A percentile compares a stretch with the other conserved stretches of the same genome.
Evolutionary conservation across 306 rosid genomes (phyloP).

Genomic region (Casuarina equisetifolia): DNA sequence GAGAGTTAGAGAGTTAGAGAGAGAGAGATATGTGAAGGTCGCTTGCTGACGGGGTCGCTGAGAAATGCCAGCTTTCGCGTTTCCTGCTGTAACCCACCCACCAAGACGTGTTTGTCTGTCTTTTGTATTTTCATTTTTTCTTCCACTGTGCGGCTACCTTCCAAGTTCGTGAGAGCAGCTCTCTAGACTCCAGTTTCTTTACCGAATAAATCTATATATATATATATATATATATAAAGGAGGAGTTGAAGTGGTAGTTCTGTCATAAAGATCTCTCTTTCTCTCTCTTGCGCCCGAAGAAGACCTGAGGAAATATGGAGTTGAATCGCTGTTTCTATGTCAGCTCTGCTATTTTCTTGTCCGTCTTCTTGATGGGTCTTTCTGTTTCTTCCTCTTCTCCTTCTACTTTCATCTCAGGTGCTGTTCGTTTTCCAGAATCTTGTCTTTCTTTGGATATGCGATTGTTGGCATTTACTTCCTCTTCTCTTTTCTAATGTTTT

Average conservation of each 20-base stretch:
- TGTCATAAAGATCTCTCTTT: not conserved
- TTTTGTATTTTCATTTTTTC: too few relatives aligned
- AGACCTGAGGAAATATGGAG: conserved; percentile 37
- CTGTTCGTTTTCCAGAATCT: not conserved
- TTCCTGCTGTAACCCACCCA: conserved; percentile 30
- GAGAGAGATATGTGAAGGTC: too few relatives aligned
- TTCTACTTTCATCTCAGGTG: conserved; percentile 61
- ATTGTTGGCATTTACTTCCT: not conserved
- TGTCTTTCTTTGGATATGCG: not conserved
- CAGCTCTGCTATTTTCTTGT: conserved; percentile 35
- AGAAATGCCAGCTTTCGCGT: conserved; percentile 20
- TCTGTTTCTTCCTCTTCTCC: conserved; percentile 50
- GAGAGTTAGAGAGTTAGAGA: too few relatives aligned
- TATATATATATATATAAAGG: not conserved
- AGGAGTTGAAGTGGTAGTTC: not conserved
- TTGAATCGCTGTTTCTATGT: conserved; percentile 39
- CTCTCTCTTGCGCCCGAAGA: conserved; percentile 1
- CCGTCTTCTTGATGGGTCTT: conserved; percentile 36
- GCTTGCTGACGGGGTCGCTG: too few relatives aligned
- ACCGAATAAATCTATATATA: not conserved
- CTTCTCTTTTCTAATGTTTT: not conserved
- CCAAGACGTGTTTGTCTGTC: too few relatives aligned
- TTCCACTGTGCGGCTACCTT: too few relatives aligned
- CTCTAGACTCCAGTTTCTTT: not conserved
- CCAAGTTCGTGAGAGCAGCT: too few relatives aligned